Percentiles rank a stretch among this genome's conserved stretches.
phyloP scores from a whole-genome alignment of 108 stramenopile species.

The Cylindrotheca closterium region DNA sequence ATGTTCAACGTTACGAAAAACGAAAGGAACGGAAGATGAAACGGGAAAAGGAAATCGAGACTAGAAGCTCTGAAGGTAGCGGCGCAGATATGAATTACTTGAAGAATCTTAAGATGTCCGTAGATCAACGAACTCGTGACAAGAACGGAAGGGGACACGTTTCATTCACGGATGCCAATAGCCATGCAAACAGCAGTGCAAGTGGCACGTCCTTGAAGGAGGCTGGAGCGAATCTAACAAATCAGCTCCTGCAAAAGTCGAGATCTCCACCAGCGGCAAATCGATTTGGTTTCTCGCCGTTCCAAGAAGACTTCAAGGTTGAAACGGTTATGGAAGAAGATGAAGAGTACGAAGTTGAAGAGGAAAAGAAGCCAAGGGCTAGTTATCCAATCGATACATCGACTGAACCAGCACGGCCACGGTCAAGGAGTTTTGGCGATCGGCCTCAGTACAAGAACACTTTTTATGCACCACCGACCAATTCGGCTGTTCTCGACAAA shows the following conservation, averaged over 20 bases:
- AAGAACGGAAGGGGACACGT: neutral
- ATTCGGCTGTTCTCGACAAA: neutral
- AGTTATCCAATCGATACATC: neutral
- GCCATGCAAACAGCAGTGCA: neutral
- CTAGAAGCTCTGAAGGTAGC: neutral
- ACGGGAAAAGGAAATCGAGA: constrained; percentile 8
- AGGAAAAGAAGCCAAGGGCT: neutral
- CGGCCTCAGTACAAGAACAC: neutral
- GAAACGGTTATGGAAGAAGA: neutral
- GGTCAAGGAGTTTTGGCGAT: neutral
- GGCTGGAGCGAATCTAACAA: neutral
- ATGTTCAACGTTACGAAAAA: constrained; percentile 38
- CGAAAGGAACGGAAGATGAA: constrained; percentile 28
- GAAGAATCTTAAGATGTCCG: neutral
- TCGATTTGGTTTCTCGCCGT: neutral
- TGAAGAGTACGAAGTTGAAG: neutral
- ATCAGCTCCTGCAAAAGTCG: constrained; percentile 3
- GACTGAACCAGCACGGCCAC: neutral
- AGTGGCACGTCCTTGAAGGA: neutral
- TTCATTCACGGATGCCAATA: neutral
- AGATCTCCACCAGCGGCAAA: neutral
- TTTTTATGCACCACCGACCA: neutral
- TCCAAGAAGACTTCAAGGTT: neutral
- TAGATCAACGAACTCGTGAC: too few species aligned
- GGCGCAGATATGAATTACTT: neutral